Percentiles rank a stretch among this genome's conserved stretches.
Evolutionary conservation across 2,329 filamentous ascomycete species (phyloP).

Genomic region (Bertia moriformis): DNA sequence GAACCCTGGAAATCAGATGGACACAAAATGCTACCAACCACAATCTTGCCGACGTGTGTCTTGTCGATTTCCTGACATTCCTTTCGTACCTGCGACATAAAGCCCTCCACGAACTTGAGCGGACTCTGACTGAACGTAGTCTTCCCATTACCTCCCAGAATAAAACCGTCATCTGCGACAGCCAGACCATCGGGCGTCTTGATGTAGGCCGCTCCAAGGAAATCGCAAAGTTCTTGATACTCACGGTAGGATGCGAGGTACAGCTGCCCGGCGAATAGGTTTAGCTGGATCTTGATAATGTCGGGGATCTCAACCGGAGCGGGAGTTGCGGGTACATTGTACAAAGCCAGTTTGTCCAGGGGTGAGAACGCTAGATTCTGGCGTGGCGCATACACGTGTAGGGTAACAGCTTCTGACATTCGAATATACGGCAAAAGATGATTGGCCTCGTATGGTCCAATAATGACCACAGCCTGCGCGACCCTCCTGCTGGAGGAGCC

Average conservation of each 20-base stretch:
- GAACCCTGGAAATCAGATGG: no score
- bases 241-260: slow-evolving; percentile 40
- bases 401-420: slow-evolving; percentile 13
- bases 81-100: slow-evolving; percentile 19
- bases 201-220: slow-evolving; percentile 30
- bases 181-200: slow-evolving; percentile 17
- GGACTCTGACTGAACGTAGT: slow-evolving; percentile 12
- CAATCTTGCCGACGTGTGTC: slow-evolving; percentile 23
- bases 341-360: slow-evolving; percentile 30
- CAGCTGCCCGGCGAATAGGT: slow-evolving; percentile 54
- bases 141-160: slow-evolving; percentile 6
- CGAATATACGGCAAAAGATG: slow-evolving; percentile 24
- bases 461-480: slow-evolving; percentile 25
- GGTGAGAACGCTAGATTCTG: slow-evolving; percentile 17
- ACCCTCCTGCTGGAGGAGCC: background rate
- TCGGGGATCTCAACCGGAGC: slow-evolving; percentile 5
- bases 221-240: slow-evolving; percentile 34
- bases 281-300: slow-evolving; percentile 30
- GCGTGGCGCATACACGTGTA: slow-evolving; percentile 37
- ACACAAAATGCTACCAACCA: slow-evolving; percentile 14
- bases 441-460: slow-evolving; percentile 49
- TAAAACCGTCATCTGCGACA: slow-evolving; percentile 18
- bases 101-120: slow-evolving; percentile 17
- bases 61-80: slow-evolving; percentile 21
- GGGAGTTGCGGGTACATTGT: slow-evolving; percentile 15